Conservation (phyloP, 2,329 filamentous ascomycete genomes). For the Hypoxylon sp. region DNA sequence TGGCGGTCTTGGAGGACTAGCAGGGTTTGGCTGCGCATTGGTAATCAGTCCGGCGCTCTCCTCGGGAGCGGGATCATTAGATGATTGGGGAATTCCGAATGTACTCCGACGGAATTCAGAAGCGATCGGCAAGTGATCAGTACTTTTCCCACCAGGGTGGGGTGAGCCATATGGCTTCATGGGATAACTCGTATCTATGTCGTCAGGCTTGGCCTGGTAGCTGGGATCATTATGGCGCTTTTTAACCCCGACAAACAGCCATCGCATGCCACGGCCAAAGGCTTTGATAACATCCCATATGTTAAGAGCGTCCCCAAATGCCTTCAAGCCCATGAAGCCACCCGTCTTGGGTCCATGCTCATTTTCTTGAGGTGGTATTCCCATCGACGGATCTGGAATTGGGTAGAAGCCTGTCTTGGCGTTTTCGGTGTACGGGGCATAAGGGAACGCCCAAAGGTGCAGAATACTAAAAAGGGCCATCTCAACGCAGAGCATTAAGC, state of each 20-base stretch:
- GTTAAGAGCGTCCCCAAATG: slow-evolving; percentile 81
- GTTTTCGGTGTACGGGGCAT: slow-evolving; percentile 73
- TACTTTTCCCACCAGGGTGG: slow-evolving; percentile 53
- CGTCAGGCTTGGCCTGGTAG: slow-evolving; percentile 60
- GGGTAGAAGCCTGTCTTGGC: slow-evolving; percentile 65
- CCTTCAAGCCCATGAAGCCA: slow-evolving; percentile 74
- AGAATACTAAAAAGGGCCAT: slow-evolving; percentile 86
- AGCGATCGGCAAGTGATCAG: slow-evolving; percentile 59
- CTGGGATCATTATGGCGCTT: slow-evolving; percentile 68
- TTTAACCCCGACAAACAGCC: slow-evolving; percentile 83
- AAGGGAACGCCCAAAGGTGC: slow-evolving; percentile 87
- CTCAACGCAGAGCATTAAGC: slow-evolving; percentile 83
- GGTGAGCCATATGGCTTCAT: slow-evolving; percentile 51
- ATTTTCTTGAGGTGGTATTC: slow-evolving; percentile 61
- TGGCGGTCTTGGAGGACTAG: slow-evolving; percentile 32
- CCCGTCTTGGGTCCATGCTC: slow-evolving; percentile 69
- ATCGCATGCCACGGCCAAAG: slow-evolving; percentile 81
- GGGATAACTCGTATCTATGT: slow-evolving; percentile 58
- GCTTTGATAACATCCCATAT: slow-evolving; percentile 88
- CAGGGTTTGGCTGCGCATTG: slow-evolving; percentile 56
- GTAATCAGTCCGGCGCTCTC: slow-evolving; percentile 64
- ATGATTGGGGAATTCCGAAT: slow-evolving; percentile 48
- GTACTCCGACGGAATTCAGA: slow-evolving; percentile 57
- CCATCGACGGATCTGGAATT: slow-evolving; percentile 59
- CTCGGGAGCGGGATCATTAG: slow-evolving; percentile 49